Percentiles rank a stretch among this genome's conserved stretches.
These are phyloP conservation scores for Yamadazyma triangularis DNA, from an alignment of 1,139 yeast genomes.

Conservation along the genomic window DNA sequence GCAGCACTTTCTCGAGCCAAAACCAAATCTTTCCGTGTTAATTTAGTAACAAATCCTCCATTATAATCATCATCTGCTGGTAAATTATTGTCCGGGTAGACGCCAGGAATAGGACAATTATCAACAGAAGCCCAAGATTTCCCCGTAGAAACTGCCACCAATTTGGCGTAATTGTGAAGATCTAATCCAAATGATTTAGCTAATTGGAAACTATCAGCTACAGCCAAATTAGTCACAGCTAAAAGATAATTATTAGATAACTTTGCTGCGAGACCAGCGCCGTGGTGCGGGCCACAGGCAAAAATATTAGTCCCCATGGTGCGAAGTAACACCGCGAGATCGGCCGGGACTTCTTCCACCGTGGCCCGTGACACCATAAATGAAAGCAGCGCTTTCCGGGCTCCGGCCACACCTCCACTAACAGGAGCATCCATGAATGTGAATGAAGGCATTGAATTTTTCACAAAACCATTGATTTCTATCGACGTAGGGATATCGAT, in stretches of 20 bases:
- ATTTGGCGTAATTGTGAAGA: constrained; percentile 44
- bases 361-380: constrained; percentile 50
- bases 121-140: constrained; percentile 59
- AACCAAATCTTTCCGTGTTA: constrained; percentile 55
- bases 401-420: constrained; percentile 60
- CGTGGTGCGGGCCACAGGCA: constrained; percentile 50
- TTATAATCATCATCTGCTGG: constrained; percentile 48
- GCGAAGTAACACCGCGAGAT: constrained; percentile 26
- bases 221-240: constrained; percentile 57
- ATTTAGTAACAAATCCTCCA: constrained; percentile 53
- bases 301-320: constrained; percentile 52
- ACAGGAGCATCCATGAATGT: constrained; percentile 58
- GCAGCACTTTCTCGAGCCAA: constrained; percentile 51
- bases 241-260: constrained; percentile 55
- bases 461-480: constrained; percentile 35
- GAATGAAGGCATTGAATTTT: constrained; percentile 26
- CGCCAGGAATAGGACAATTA: constrained; percentile 56
- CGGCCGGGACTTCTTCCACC: constrained; percentile 23
- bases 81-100: constrained; percentile 36
- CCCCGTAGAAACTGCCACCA: constrained; percentile 57
- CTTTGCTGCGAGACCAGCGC: constrained; percentile 58
- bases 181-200: constrained; percentile 54
- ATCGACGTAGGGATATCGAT: constrained; percentile 50
- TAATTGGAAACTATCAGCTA: constrained; percentile 56
- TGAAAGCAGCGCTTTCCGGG: constrained; percentile 50